phyloP scores from a whole-genome alignment of 352 stramenopile species.

The Pythium phragmiticola region DNA sequence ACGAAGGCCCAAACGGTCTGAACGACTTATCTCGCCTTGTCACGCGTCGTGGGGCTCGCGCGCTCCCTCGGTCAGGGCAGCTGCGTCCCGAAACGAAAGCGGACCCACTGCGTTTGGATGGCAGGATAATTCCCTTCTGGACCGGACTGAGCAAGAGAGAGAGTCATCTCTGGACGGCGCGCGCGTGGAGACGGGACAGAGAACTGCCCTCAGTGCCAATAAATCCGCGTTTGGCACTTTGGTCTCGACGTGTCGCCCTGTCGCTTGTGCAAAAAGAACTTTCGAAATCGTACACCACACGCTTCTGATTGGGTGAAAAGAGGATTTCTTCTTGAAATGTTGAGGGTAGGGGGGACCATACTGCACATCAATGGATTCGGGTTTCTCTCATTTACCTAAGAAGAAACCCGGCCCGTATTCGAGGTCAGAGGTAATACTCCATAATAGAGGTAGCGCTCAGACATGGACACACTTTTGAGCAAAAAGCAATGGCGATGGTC shows the following conservation, averaged over 20 bases:
- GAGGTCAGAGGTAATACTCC: neutral
- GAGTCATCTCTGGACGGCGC: no score
- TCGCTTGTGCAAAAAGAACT: slow-evolving; percentile 36
- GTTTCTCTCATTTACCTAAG: neutral
- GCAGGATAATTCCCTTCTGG: neutral
- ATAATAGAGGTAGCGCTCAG: slow-evolving; percentile 1
- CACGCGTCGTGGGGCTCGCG: neutral
- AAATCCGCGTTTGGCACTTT: neutral
- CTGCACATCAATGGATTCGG: neutral
- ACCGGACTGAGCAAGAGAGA: neutral
- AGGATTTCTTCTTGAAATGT: neutral
- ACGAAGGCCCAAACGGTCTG: neutral
- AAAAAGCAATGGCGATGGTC: slow-evolving; percentile 22
- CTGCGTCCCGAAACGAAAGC: slow-evolving; percentile 9
- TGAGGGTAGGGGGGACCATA: neutral
- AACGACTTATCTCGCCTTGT: neutral
- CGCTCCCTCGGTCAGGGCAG: neutral
- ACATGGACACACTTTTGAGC: slow-evolving; percentile 13
- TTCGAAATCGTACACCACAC: slow-evolving; percentile 10
- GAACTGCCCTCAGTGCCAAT: neutral
- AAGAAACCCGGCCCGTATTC: neutral
- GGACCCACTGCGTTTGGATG: slow-evolving; percentile 9
- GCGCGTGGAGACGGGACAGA: neutral
- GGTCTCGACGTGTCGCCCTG: neutral
- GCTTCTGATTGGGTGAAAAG: slow-evolving; percentile 14